Conservation (phyloP, 2,329 filamentous ascomycete genomes). For the Setomelanomma holmii region DNA sequence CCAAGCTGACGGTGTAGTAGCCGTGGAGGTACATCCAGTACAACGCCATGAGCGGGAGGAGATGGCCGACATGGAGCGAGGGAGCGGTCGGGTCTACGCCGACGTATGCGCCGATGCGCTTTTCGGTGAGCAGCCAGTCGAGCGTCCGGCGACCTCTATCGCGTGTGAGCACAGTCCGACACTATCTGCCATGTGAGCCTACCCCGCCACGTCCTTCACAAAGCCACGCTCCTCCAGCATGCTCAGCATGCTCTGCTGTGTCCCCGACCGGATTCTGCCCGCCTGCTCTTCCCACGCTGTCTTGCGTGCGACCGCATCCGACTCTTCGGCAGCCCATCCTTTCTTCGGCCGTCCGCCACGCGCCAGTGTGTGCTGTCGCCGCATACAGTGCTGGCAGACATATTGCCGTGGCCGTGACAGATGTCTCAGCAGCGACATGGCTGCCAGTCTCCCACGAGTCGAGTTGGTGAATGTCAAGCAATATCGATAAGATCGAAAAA, state of each 20-base stretch:
- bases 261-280: conserved; percentile 34
- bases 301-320: conserved; percentile 19
- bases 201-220: conserved; percentile 79
- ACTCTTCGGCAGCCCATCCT: conserved; percentile 29
- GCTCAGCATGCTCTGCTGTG: conserved; percentile 61
- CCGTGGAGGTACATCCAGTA: conserved; percentile 86
- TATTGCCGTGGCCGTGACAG: conserved; percentile 35
- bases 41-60: conserved; percentile 81
- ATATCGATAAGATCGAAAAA: conserved; percentile 27
- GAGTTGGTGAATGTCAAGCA: conserved; percentile 7
- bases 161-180: conserved; percentile 15
- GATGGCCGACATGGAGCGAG: conserved; percentile 81
- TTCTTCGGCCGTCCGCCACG: conserved; percentile 21
- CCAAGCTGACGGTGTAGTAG: conserved; percentile 69
- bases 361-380: conserved; percentile 25
- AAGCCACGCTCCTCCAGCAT: conserved; percentile 74
- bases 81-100: conserved; percentile 83
- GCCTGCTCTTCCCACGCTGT: conserved; percentile 39
- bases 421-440: conserved; percentile 39
- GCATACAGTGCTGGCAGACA: conserved; percentile 38
- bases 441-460: conserved; percentile 24
- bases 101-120: conserved; percentile 76
- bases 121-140: conserved; percentile 67
- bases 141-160: conserved; percentile 60
- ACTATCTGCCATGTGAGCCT: conserved; percentile 49